Conservation (phyloP, 2,329 filamentous ascomycete species). For the Macroventuria anomochaeta region DNA sequence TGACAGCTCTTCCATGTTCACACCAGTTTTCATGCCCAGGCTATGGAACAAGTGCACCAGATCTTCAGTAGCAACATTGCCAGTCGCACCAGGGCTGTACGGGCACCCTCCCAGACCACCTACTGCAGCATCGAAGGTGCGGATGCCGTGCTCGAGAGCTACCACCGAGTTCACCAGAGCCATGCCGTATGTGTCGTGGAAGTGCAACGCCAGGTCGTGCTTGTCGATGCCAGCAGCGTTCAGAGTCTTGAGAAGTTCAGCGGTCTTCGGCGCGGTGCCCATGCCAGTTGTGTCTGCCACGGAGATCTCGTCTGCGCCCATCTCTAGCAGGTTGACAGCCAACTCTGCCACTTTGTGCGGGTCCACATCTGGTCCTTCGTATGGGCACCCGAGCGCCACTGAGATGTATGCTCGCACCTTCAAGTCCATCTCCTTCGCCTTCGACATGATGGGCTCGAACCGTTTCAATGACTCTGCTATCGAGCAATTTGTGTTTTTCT, state of each 20-base stretch:
- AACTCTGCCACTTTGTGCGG: constrained; percentile 67
- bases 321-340: constrained; percentile 72
- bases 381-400: constrained; percentile 77
- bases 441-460: constrained; percentile 73
- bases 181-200: constrained; percentile 88
- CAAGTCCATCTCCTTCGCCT: constrained; percentile 69
- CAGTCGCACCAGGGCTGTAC: constrained; percentile 83
- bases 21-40: constrained; percentile 75
- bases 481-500: constrained; percentile 81
- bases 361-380: constrained; percentile 67
- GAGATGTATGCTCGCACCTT: constrained; percentile 79
- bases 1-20: constrained; percentile 53
- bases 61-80: constrained; percentile 86
- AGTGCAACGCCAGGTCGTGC: constrained; percentile 79
- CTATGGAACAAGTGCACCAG: constrained; percentile 78
- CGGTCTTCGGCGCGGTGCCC: constrained; percentile 77
- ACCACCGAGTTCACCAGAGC: constrained; percentile 83
- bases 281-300: constrained; percentile 91
- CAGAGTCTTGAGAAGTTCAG: constrained; percentile 69
- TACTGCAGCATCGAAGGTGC: constrained; percentile 81
- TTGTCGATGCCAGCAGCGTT: constrained; percentile 70
- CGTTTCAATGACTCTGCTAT: constrained; percentile 74
- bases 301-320: constrained; percentile 89
- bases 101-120: constrained; percentile 84
- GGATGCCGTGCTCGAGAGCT: constrained; percentile 76